Percentiles rank a stretch among this genome's conserved stretches.
phyloP scores from a whole-genome alignment of 768 basidiomycete species.

The Psilocybe cubensis region DNA sequence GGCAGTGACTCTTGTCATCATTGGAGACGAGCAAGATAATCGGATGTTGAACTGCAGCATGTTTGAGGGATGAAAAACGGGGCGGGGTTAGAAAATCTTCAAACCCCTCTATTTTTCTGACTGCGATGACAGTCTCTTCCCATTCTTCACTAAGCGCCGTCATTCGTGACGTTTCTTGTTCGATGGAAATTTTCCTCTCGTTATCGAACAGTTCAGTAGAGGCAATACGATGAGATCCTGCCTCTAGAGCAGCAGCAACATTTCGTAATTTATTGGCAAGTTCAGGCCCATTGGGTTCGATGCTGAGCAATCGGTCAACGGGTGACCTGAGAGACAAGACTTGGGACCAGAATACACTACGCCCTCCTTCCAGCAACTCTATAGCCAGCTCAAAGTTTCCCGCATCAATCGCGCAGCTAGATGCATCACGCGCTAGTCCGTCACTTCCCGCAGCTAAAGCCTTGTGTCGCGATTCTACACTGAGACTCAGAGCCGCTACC shows the following conservation, averaged over 20 bases:
- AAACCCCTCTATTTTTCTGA: not conserved
- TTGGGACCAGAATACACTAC: not conserved
- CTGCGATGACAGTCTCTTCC: not conserved
- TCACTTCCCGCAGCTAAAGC: not conserved
- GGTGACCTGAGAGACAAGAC: not conserved
- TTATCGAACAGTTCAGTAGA: not conserved
- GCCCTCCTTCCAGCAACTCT: not conserved
- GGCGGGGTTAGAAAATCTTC: not conserved
- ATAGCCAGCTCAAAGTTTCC: slow-evolving; percentile 3
- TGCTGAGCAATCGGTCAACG: not conserved
- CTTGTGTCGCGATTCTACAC: slow-evolving; percentile 10
- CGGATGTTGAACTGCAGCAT: not conserved
- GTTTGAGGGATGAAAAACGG: not conserved
- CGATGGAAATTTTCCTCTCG: not conserved
- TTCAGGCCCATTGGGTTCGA: not conserved
- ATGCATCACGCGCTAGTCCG: not conserved
- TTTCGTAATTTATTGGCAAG: not conserved
- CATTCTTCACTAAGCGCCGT: not conserved
- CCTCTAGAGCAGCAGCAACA: not conserved
- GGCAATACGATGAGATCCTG: not conserved
- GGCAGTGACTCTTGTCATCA: not conserved
- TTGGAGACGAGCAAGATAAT: not conserved
- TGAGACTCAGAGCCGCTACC: not conserved
- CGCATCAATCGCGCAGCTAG: slow-evolving; percentile 3
- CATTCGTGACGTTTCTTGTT: not conserved